Base-by-base conservation (phyloP, 768 basidiomycete species). In the Strobilomyces confusus region DNA sequence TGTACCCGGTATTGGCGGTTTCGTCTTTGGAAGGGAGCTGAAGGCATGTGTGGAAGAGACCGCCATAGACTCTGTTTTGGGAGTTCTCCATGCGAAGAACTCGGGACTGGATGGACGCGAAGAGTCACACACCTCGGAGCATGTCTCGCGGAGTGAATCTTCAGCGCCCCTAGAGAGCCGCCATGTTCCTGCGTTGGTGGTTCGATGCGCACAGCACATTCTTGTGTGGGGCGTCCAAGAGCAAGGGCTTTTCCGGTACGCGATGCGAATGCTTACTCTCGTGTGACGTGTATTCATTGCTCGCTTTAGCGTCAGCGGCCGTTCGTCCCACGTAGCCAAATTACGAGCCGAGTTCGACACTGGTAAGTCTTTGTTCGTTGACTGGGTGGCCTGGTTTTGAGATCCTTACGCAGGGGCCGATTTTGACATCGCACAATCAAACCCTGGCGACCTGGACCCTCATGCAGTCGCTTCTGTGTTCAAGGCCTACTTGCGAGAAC, bases 401-500 rank as follows among this genome's bases (percentile, higher is more conserved):
- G n/a, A 48, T 17, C 51, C 45, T 30, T 22, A 66, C 36, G 37
- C 62, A 86, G 92, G 93, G 52, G 88, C 86, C 48, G 95, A 98
- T 72, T 92, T 86, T 62, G 86, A 93, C 64, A 80, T 98, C 73
- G 72, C 77, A 37, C 80, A 82, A 56, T 88, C 85, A 57, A 79
- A 80, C 46, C 93, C 92, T 23, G 83, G 88, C 9, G 93, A 98
- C 63, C 72, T 98, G 33, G 95, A 98, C 65, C 95, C 95, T 44
- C 93, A 98, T 68, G 91, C 92, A 1, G 94, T 98, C 8, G 86
- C 94, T 19, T 90, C 91, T 23, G 75, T 95, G 29, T 97, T 95
- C 74, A 97, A 95, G 69, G 87, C 91, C 1, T 98, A 84, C 68
- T 75, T 98, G 40, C 87, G 95, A 52, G 93, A 97, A 79, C 74